A percentile compares a stretch with the other conserved stretches of the same genome.
phyloP scores from a whole-genome alignment of 2,329 filamentous ascomycete species.

The Lasiodiplodia sp. region DNA sequence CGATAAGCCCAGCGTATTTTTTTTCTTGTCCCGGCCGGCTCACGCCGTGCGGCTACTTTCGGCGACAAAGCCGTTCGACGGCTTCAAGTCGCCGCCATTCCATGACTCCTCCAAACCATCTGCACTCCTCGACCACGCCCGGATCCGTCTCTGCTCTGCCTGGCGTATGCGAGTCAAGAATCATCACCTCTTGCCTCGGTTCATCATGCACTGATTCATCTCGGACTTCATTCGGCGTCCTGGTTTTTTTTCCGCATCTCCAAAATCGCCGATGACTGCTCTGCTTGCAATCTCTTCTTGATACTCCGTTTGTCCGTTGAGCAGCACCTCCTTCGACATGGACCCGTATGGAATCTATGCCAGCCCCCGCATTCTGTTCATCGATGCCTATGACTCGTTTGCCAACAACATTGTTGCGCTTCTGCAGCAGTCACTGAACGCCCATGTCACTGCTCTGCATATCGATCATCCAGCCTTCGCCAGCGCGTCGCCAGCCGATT shows the following conservation, averaged over 20 bases:
- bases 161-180: neutral
- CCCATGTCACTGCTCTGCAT: constrained; percentile 72
- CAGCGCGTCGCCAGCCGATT: constrained; percentile 39
- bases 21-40: neutral
- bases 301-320: neutral
- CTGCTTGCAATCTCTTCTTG: neutral
- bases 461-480: constrained; percentile 63
- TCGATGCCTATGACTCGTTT: constrained; percentile 97
- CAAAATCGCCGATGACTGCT: neutral
- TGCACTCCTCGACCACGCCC: no score
- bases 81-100: neutral
- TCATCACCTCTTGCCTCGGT: no score
- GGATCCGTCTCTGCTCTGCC: neutral
- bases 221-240: constrained; percentile 17
- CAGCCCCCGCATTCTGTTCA: constrained; percentile 72
- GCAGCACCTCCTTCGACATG: constrained; percentile 16
- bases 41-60: neutral
- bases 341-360: constrained; percentile 16
- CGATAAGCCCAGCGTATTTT: neutral
- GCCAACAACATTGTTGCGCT: constrained; percentile 92
- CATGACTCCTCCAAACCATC: no score
- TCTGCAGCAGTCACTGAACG: constrained; percentile 72
- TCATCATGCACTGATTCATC: constrained; percentile 7
- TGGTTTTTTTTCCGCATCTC: neutral
- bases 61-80: neutral